Base-by-base conservation (phyloP, 2,329 filamentous ascomycete genomes). In the Ilyonectria robusta region DNA sequence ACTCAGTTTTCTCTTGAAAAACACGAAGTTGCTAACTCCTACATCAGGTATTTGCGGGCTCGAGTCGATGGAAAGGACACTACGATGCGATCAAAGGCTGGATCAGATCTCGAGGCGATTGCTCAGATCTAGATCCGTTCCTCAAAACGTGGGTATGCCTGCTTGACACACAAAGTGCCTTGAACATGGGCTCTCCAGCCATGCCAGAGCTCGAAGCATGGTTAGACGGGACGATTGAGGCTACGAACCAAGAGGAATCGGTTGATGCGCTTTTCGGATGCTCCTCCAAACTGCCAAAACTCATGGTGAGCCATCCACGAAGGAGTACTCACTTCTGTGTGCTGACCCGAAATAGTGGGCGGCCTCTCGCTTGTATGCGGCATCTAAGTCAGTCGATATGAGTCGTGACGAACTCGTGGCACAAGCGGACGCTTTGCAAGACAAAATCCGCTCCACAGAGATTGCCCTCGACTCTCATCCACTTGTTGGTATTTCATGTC, bases 111-210 rank as follows among this genome's bases (percentile, higher is more conserved):
- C 61, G 61, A 7, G 47, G 57, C 3, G 56, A 68, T 13, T 55
- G 44, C 19, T 65, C 51, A 2, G 57, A 68, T 10, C 17, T 68
- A 13, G 61, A 59, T 21, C 56, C 61, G 1, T 68, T 68, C 29
- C 31, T 68, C 2, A 68, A 68, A 31, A 59, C 61, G 6, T 68
- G 65, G 65, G 53, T 68, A 4, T 68, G 65, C n/a, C 57, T 68
- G 15, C 29, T 68, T 13, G 65, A 68, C 13, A 68, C 65, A 3
- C 65, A 68, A 35, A 40, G 47, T 19, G 51, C 56, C 19, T 33
- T 68, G 6, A 68, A 68, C 23, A 17, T 59, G 9, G 65, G 65
- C 1, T 42, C n/a, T 3, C 51, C 65, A 11, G 57, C 50, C 1
- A 61, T 68, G 51, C 23, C 61, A 10, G 57, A 62, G 46, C 57